Conservation (phyloP, 2,329 filamentous ascomycete genomes). For the Ophiostoma sp. region DNA sequence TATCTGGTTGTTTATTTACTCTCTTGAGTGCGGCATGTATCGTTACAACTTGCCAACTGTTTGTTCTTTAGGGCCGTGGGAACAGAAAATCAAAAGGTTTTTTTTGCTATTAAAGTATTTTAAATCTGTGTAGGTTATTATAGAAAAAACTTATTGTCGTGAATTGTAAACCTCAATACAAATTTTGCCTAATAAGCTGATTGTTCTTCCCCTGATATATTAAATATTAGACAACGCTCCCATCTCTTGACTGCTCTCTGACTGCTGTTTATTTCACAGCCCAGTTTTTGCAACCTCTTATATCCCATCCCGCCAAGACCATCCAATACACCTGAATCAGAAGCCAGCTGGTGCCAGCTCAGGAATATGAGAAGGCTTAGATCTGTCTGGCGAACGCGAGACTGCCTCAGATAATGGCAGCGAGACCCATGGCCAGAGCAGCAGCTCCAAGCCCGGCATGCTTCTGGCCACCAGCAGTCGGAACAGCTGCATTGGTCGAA, state of each 20-base stretch:
- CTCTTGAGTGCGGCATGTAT: background rate
- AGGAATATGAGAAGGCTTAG: background rate
- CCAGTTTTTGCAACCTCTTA: no score
- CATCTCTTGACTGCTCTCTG: no score
- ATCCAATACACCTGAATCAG: background rate
- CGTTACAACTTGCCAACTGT: background rate
- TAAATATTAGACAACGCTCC: background rate
- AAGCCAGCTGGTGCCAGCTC: background rate
- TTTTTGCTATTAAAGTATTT: background rate
- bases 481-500: conserved; percentile 20
- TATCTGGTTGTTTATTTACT: background rate
- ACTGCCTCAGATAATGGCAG: conserved; percentile 31
- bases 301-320: background rate
- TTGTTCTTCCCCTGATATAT: background rate
- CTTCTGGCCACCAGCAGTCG: conserved; percentile 13
- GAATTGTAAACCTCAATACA: background rate
- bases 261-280: background rate
- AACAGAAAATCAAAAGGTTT: conserved; percentile 11
- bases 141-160: background rate
- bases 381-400: background rate
- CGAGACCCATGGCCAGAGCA: conserved; percentile 21
- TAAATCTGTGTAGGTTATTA: background rate
- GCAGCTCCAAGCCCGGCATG: conserved; percentile 20
- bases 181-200: background rate
- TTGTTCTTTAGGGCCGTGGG: background rate